phyloP scores from a whole-genome alignment of 2,329 filamentous ascomycete genomes.

The Cyphellophora attinorum region DNA sequence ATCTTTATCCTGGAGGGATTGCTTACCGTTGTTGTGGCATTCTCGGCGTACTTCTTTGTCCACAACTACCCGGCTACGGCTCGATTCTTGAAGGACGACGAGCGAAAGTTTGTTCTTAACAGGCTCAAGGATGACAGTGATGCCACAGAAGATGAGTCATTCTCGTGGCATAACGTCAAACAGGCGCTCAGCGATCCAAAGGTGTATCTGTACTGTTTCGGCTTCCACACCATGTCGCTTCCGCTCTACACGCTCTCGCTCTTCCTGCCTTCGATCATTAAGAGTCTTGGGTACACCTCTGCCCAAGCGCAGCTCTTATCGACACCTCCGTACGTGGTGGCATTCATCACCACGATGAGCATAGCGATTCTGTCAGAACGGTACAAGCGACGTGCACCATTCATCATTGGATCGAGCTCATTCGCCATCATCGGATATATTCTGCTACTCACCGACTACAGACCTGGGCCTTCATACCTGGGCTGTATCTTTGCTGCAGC shows the following conservation, averaged over 20 bases:
- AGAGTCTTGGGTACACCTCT: constrained; percentile 30
- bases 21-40: constrained; percentile 50
- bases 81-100: constrained; percentile 34
- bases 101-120: constrained; percentile 49
- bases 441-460: constrained; percentile 45
- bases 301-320: constrained; percentile 45
- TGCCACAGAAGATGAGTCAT: constrained; percentile 57
- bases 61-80: constrained; percentile 34
- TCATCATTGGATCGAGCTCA: constrained; percentile 49
- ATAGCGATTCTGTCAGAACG: constrained; percentile 54
- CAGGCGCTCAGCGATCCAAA: constrained; percentile 58
- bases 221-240: constrained; percentile 65
- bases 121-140: constrained; percentile 61
- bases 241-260: constrained; percentile 33
- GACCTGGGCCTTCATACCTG: constrained; percentile 49
- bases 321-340: constrained; percentile 55
- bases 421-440: constrained; percentile 56
- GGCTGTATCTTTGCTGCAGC: constrained; percentile 56
- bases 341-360: constrained; percentile 48
- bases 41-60: constrained; percentile 29
- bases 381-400: constrained; percentile 48
- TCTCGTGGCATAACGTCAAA: constrained; percentile 57
- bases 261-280: constrained; percentile 34
- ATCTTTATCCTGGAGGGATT: constrained; percentile 49
- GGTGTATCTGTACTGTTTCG: constrained; percentile 62